Percentiles rank a stretch among this genome's conserved stretches.
Evolutionary conservation across 768 basidiomycete species (phyloP).

Genomic region (Coprinellus micaceus): DNA sequence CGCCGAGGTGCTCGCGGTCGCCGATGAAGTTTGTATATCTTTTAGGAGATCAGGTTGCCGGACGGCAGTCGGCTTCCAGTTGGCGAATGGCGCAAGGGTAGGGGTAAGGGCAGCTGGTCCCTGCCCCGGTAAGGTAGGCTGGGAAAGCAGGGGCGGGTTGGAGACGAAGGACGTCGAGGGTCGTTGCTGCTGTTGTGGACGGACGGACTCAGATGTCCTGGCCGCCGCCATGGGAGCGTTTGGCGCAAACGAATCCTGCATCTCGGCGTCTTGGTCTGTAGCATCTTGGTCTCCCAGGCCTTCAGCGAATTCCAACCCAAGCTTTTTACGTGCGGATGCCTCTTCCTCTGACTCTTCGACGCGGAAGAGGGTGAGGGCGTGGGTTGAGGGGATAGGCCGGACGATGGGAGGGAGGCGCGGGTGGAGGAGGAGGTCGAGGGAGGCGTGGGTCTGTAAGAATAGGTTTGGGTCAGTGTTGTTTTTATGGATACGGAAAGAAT

Average conservation of each 20-base stretch:
- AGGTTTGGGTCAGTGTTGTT: neutral
- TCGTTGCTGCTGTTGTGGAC: too few species aligned
- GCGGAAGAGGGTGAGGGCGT: constrained; percentile 56
- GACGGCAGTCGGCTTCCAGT: too few species aligned
- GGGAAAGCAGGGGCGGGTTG: too few species aligned
- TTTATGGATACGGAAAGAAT: neutral
- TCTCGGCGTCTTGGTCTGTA: constrained; percentile 21
- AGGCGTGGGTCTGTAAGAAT: constrained; percentile 27
- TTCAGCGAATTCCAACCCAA: constrained; percentile 30
- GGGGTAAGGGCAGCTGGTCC: too few species aligned
- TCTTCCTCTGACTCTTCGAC: constrained; percentile 68
- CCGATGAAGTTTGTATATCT: too few species aligned
- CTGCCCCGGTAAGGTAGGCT: too few species aligned
- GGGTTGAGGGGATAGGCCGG: constrained; percentile 61
- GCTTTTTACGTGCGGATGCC: constrained; percentile 36
- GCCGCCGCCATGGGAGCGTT: too few species aligned
- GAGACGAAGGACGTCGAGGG: neutral
- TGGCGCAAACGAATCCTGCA: constrained; percentile 19
- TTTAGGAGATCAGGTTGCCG: too few species aligned
- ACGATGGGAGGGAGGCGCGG: constrained; percentile 77
- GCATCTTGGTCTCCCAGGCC: constrained; percentile 15
- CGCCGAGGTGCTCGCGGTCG: neutral
- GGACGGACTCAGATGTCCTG: too few species aligned
- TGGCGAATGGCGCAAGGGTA: too few species aligned
- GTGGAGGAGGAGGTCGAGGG: constrained; percentile 65